Evolutionary conservation across 1,284 basidiomycete genomes (phyloP).

Genomic region (Neonothopanus nambi): DNA sequence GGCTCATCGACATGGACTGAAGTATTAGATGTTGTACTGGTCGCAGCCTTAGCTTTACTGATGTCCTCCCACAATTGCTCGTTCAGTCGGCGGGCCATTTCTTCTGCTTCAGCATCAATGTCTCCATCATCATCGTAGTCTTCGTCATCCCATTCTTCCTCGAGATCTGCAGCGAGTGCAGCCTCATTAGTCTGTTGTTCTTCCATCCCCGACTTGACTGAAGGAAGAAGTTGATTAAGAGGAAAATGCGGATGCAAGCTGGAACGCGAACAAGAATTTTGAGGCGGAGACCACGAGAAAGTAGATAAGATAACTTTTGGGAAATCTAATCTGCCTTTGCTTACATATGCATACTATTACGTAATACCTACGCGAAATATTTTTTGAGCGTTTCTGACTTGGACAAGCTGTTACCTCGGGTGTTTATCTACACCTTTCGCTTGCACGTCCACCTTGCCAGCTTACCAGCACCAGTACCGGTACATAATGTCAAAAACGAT

Average conservation of each 20-base stretch:
- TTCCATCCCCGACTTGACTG: too few species aligned
- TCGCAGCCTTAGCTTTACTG: constrained; percentile 18
- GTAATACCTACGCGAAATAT: too few species aligned
- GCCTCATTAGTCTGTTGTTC: too few species aligned
- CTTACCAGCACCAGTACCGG: neutral
- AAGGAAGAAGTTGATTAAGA: too few species aligned
- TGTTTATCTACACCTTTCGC: neutral
- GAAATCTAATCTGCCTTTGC: too few species aligned
- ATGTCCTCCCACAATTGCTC: constrained; percentile 22
- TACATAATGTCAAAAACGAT: constrained; percentile 39
- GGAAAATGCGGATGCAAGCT: too few species aligned
- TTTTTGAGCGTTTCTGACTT: too few species aligned
- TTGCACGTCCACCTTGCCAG: neutral
- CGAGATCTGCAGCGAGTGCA: neutral
- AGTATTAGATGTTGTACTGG: constrained; percentile 1
- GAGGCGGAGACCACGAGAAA: too few species aligned
- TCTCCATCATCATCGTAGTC: constrained; percentile 11
- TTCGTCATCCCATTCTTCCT: constrained; percentile 18
- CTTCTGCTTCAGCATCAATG: constrained; percentile 12
- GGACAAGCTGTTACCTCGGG: too few species aligned
- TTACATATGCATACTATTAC: too few species aligned
- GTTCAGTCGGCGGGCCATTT: constrained; percentile 12
- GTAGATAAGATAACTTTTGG: too few species aligned
- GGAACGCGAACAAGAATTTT: too few species aligned
- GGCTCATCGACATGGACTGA: constrained; percentile 9